Evolutionary conservation across 768 basidiomycete genomes (phyloP).

Genomic region (Lactarius evosmus): DNA sequence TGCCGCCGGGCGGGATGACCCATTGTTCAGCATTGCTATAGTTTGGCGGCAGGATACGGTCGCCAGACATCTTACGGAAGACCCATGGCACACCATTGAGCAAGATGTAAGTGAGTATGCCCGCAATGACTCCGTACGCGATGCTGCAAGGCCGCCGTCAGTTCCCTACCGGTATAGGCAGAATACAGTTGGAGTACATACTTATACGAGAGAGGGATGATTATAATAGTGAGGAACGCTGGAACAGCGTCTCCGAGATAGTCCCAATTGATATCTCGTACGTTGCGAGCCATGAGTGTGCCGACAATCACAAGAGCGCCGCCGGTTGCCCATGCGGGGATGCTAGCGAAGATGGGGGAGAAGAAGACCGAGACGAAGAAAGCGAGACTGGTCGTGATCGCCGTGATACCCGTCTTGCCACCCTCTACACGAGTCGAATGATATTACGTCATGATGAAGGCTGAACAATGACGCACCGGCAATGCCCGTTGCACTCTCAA

Average conservation of each 20-base stretch:
- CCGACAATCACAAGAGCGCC: slow-evolving; percentile 83
- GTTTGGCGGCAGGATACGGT: slow-evolving; percentile 58
- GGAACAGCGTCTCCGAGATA: slow-evolving; percentile 84
- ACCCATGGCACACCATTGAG: slow-evolving; percentile 67
- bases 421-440: slow-evolving; percentile 52
- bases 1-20: slow-evolving; percentile 66
- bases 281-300: slow-evolving; percentile 80
- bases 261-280: slow-evolving; percentile 84
- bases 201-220: slow-evolving; percentile 80
- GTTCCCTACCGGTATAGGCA: slow-evolving; percentile 1
- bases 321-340: slow-evolving; percentile 85
- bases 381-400: slow-evolving; percentile 63
- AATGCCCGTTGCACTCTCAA: slow-evolving; percentile 82
- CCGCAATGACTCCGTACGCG: slow-evolving; percentile 85
- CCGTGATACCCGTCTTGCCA: slow-evolving; percentile 83
- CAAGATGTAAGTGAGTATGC: slow-evolving; percentile 63
- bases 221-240: slow-evolving; percentile 76
- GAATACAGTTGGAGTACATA: slow-evolving; percentile 34
- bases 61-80: slow-evolving; percentile 51
- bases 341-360: slow-evolving; percentile 83
- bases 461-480: slow-evolving; percentile 40
- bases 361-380: slow-evolving; percentile 89
- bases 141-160: slow-evolving; percentile 50
- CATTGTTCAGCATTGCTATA: slow-evolving; percentile 64
- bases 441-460: slow-evolving; percentile 13